Conservation (phyloP, 441 rosid genomes). For the Flueggea neowawraea region DNA sequence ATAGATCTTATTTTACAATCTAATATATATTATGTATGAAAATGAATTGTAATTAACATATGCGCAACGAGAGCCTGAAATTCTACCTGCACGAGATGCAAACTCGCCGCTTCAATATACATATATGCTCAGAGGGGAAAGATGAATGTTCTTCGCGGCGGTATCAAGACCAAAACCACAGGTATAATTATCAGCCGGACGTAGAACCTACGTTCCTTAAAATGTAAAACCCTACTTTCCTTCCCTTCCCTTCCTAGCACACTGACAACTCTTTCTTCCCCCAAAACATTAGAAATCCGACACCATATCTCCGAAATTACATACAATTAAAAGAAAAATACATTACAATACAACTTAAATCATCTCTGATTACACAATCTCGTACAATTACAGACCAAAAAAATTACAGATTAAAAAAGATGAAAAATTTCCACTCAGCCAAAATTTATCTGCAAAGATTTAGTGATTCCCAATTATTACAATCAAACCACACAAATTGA, state of each 20-base stretch:
- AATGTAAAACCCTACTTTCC: conserved; percentile 1
- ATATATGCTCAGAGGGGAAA: conserved; percentile 18
- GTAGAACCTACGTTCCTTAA: conserved; percentile 7
- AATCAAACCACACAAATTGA: too few species aligned
- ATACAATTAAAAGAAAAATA: background rate
- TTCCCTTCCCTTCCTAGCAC: conserved; percentile 16
- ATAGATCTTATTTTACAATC: background rate
- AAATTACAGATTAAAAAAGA: background rate
- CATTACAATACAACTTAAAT: background rate
- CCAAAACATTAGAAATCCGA: background rate
- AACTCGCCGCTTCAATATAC: conserved; percentile 20
- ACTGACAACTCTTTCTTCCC: background rate
- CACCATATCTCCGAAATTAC: background rate
- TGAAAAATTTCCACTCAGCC: background rate
- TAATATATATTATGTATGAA: too few species aligned
- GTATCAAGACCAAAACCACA: conserved; percentile 21
- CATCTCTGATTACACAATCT: background rate
- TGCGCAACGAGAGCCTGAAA: conserved; percentile 23
- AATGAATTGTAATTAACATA: conserved; percentile 6
- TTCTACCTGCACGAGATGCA: conserved; percentile 44
- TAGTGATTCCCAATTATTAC: too few species aligned
- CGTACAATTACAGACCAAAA: background rate
- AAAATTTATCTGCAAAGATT: background rate
- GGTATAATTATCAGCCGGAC: conserved; percentile 15
- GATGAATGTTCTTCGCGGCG: conserved; percentile 13